Evolutionary conservation across 2,329 filamentous ascomycete genomes (phyloP), one percentile per base, ranked within the genome.

Genomic region (Fusarium paranaense): DNA sequence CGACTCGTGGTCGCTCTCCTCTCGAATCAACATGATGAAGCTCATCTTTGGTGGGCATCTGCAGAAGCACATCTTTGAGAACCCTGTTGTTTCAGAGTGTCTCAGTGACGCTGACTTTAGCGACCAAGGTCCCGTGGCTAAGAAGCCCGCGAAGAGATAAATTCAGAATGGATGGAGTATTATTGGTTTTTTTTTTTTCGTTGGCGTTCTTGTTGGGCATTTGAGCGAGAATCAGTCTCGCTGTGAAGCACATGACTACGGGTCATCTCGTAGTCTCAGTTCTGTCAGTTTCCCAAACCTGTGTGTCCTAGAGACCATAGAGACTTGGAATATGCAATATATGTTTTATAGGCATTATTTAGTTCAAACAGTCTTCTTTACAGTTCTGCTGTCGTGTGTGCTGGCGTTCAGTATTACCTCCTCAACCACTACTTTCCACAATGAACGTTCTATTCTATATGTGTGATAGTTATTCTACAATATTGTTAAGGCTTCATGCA

Each of bases 1-100:
- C 59, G 85, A 89, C 65, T 84, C 85, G 1, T 90, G 88, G 88
- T 86, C 86, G 10, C 81, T 88, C 16, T 85, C 84, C 32, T 83
- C 85, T 20, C 82, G 87, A 22, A 82, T 88, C n/a, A 82, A 85
- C 54, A 82, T 86, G 76, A 82, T 90, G 66, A 87, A 85, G 75
- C 80, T 81, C 6, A 69, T 89, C 1, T 84, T 90, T 56, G 84
- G 85, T 18, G 84, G 85, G 30, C 87, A 87, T 16, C 75, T 84
- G 3, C 81, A 82, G 64, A 79, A 80, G 27, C 83, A 84, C 60
- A 76, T 82, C n/a, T 81, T 82, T 33, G 75, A 81, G 54, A 84
- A 84, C 64, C 82, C 82, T 7, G 79, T 84, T 6, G 82, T 84
- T 18, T 77, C 78, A 35, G 81, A 84, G 60, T 84, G 82, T 65